Percentiles rank a stretch among this genome's conserved stretches.
Evolutionary conservation across 192 early-diverging fungal species (phyloP).

Genomic region (Coemansia erecta): DNA sequence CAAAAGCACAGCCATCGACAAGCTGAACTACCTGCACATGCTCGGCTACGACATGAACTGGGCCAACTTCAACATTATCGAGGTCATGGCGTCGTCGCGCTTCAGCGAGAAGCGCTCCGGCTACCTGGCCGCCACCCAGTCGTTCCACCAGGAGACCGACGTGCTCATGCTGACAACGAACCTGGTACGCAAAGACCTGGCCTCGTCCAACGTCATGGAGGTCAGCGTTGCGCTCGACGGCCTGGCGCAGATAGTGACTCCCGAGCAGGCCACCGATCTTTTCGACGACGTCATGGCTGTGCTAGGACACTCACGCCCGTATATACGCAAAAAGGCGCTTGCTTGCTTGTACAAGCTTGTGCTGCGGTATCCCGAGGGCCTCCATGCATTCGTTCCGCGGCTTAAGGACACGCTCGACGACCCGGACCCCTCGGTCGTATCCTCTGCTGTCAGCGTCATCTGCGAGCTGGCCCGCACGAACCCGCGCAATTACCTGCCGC

Average conservation of each 20-base stretch:
- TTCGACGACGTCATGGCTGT: slow-evolving; percentile 81
- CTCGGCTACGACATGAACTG: slow-evolving; percentile 96
- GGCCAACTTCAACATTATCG: slow-evolving; percentile 94
- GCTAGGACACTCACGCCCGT: slow-evolving; percentile 89
- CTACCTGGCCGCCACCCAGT: slow-evolving; percentile 86
- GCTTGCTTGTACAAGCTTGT: slow-evolving; percentile 87
- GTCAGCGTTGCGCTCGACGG: slow-evolving; percentile 89
- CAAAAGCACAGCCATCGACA: slow-evolving; percentile 86
- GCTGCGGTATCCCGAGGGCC: slow-evolving; percentile 85
- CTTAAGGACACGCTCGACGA: slow-evolving; percentile 89
- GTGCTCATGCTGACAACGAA: slow-evolving; percentile 97
- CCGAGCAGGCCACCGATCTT: slow-evolving; percentile 86
- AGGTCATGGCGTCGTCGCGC: slow-evolving; percentile 91
- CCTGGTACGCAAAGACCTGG: slow-evolving; percentile 94
- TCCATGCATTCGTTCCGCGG: slow-evolving; percentile 74
- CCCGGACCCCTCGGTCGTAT: slow-evolving; percentile 89
- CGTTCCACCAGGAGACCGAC: slow-evolving; percentile 90
- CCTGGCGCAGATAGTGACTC: slow-evolving; percentile 87
- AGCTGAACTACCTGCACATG: slow-evolving; percentile 91
- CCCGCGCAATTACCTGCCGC: slow-evolving; percentile 87
- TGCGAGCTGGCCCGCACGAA: slow-evolving; percentile 94
- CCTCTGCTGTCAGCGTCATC: slow-evolving; percentile 90
- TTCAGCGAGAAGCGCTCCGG: slow-evolving; percentile 85
- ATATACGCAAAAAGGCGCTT: slow-evolving; percentile 89
- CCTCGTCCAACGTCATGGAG: slow-evolving; percentile 79